Conservation (phyloP, 176 grass and related monocot genomes). For the Tillandsia leiboldiana region DNA sequence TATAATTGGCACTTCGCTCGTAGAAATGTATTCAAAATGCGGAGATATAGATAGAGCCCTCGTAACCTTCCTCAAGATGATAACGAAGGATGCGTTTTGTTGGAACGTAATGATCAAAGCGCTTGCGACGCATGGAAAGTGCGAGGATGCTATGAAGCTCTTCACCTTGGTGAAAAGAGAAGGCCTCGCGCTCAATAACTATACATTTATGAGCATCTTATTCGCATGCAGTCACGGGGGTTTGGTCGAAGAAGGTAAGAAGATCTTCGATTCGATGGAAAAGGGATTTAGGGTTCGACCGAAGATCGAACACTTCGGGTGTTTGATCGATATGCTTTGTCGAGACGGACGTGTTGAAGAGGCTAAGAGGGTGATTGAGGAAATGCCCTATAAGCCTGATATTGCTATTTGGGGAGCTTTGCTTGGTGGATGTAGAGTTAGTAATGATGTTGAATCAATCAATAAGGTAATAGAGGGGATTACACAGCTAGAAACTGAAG, state of each 20-base stretch:
- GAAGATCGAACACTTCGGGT: conserved; percentile 28
- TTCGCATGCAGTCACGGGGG: conserved; percentile 23
- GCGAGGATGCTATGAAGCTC: conserved; percentile 23
- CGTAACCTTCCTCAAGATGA: conserved; percentile 34
- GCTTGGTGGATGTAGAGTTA: conserved; percentile 26
- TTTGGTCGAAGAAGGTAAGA: conserved; percentile 23
- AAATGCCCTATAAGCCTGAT: conserved; percentile 33
- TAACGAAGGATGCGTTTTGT: conserved; percentile 34
- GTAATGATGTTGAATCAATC: conserved; percentile 21
- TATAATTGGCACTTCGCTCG: conserved; percentile 31
- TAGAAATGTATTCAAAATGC: conserved; percentile 48
- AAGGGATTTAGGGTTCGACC: conserved; percentile 17
- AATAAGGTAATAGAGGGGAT: conserved; percentile 4
- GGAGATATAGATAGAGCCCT: conserved; percentile 28
- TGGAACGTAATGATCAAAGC: conserved; percentile 54
- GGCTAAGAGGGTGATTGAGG: conserved; percentile 14
- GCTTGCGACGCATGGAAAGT: conserved; percentile 22
- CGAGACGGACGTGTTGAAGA: conserved; percentile 21
- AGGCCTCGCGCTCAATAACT: conserved; percentile 25
- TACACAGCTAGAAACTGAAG: conserved; percentile 10
- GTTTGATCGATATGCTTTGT: conserved; percentile 41
- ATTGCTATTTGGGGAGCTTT: conserved; percentile 35
- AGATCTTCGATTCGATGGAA: conserved; percentile 29
- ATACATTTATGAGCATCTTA: conserved; percentile 34
- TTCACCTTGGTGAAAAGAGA: conserved; percentile 27